Base-by-base conservation (phyloP, 1,284 basidiomycete genomes). In the Tilletia caries region DNA sequence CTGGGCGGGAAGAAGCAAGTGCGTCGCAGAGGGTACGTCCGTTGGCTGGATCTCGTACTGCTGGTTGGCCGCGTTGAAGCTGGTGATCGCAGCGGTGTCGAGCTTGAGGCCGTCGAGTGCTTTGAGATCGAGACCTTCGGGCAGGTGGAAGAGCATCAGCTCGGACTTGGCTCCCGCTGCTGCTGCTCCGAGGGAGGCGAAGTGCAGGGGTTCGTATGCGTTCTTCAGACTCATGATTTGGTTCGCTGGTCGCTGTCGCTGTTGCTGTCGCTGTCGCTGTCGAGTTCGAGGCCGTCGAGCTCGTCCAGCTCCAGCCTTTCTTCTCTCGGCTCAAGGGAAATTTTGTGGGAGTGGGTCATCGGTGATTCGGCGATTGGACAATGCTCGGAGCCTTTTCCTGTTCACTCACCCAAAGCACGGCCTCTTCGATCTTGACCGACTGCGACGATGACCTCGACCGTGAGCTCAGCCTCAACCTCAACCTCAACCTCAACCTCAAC, bases 41-140 rank as follows among this genome's bases (percentile, higher is more conserved):
- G 15, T 44, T 20, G 43, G 18, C 37, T 66, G 33, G 6, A 62
- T 73, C 68, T 46, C 65, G 41, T 62, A 69, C 48, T 37, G 58
- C 32, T 48, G 52, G 64, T 32, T 32, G 48, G 65, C 3, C 12
- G 65, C 66, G 27, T 64, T 67, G 75, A 4, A 73, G 58, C 15
- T 73, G 52, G 37, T 41, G 37, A 41, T 41, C 10, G 52, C 23
- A 5, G 13, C 25, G 52, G 15, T 23, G 52, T 54, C 1, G 29
- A 76, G 73, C 15, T 73, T 70, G 1, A 73, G 50, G 8, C 73
- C 73, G 41, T 76, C 71, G 27, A 76, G 71, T n/a, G 74, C 69
- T 0, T 71, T 67, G 0, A 73, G 66, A 13, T 73, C 68, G 43
- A 76, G 54, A 1, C 71, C 71, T 1, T 70, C 69, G 0, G 75